Conservation (phyloP, 108 stramenopile species). For the Fragilariopsis cylindrus region DNA sequence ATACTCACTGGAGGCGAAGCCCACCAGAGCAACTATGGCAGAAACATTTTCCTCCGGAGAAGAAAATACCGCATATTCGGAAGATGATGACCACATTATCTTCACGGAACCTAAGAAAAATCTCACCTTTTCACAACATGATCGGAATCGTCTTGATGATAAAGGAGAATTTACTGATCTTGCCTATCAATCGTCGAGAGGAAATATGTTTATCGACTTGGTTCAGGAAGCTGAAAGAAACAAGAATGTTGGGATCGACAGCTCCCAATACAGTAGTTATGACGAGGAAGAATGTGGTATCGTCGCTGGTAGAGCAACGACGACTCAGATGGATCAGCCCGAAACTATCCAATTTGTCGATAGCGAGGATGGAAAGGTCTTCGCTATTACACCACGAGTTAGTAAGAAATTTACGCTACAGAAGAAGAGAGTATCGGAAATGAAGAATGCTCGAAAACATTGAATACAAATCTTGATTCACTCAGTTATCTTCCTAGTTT, state of each 20-base stretch:
- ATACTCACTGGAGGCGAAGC: constrained; percentile 21
- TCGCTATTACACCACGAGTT: background rate
- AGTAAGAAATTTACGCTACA: background rate
- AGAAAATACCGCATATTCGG: constrained; percentile 4
- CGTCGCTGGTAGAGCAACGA: background rate
- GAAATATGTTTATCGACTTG: background rate
- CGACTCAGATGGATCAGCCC: background rate
- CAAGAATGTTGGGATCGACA: background rate
- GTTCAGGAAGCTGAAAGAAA: background rate
- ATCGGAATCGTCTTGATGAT: background rate
- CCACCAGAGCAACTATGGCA: constrained; percentile 25
- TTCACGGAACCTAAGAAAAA: too few species aligned
- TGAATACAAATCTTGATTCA: constrained; percentile 11
- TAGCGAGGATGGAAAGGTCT: constrained; percentile 16
- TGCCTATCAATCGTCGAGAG: background rate
- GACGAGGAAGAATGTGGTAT: background rate
- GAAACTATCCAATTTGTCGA: constrained; percentile 15
- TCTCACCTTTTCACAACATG: background rate
- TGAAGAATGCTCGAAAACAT: constrained; percentile 14
- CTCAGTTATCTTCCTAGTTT: background rate
- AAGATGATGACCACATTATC: background rate
- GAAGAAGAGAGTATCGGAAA: background rate
- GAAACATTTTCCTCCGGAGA: constrained; percentile 34
- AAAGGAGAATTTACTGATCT: background rate
- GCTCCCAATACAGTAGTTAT: background rate